Evolutionary conservation across 2,329 filamentous ascomycete species (phyloP).

Genomic region (Nigrospora sphaerica): DNA sequence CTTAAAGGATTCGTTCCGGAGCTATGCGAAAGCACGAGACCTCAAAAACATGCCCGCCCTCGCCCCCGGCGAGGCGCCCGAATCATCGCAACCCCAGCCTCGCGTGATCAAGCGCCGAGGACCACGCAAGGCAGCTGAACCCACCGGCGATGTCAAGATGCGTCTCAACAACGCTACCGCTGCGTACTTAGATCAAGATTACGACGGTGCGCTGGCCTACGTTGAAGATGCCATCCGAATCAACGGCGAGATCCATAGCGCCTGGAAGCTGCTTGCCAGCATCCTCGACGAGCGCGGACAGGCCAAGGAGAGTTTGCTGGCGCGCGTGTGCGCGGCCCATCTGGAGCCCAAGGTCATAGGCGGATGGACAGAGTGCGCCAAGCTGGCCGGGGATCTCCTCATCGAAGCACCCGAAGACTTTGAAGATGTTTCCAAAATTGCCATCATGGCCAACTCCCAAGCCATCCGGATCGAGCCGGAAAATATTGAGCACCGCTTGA

Average conservation of each 20-base stretch:
- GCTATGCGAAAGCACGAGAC: constrained; percentile 3
- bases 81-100: not conserved
- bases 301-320: constrained; percentile 48
- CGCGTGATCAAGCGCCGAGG: constrained; percentile 26
- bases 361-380: constrained; percentile 53
- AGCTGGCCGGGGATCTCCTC: constrained; percentile 45
- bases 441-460: constrained; percentile 51
- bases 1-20: constrained; percentile 6
- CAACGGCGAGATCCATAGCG: constrained; percentile 59
- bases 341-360: constrained; percentile 52
- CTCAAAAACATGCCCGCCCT: not conserved
- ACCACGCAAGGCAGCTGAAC: constrained; percentile 57
- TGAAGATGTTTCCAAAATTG: constrained; percentile 41
- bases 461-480: constrained; percentile 51
- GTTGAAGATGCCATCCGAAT: constrained; percentile 60
- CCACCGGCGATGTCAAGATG: constrained; percentile 63
- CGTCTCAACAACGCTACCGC: constrained; percentile 60
- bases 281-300: constrained; percentile 56
- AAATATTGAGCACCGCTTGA: constrained; percentile 50
- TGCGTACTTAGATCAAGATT: constrained; percentile 56
- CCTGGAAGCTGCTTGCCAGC: constrained; percentile 55
- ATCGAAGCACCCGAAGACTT: constrained; percentile 37
- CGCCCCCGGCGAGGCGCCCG: not conserved
- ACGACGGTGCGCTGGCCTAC: constrained; percentile 50
- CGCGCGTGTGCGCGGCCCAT: constrained; percentile 55